Base-by-base conservation (phyloP, 2,329 filamentous ascomycete species). In the Cadophora sp. region DNA sequence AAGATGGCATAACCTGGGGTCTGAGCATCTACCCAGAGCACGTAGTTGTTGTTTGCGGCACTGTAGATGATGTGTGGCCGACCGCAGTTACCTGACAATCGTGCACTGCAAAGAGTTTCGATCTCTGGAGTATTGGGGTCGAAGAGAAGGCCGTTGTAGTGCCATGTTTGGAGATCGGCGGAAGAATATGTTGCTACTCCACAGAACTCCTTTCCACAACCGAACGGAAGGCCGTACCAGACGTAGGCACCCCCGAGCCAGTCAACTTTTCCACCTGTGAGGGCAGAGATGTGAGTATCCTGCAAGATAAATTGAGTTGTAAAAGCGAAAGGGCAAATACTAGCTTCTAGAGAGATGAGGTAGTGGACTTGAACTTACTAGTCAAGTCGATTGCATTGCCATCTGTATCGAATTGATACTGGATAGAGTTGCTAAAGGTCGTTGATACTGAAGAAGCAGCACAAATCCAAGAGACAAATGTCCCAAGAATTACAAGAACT, bases 231-330 rank as follows among this genome's bases (percentile, higher is more conserved):
- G 11, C 71, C 72, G 48, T 75, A 74, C 72, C 68, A 75, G 16
- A 74, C 45, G 43, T 72, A 72, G 13, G 65, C 56, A 20, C 70
- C 70, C 20, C 66, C 64, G 5, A 75, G 62, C 22, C 64, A 71
- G 50, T 73, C 73, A 9, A 75, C 71, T 59, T 75, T 74, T 16
- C 68, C 73, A 13, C 69, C 71, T 64, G 69, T 70, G 8, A 22
- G 33, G 16, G 20, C 14, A 55, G 8, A 58, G 27, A 48, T 22
- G 9, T 64, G 43, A 58, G 45, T 20, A 59, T 27, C 0, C 27
- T 24, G 22, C 18, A 62, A 16, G 18, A 41, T 8, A 20, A 22
- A 47, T 1, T n/a, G 16, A 8, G 43, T n/a, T 16, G 5, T 7
- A 47, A 2, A n/a, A 16, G 43, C 14, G 18, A 16, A 8, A 22